Evolutionary conservation across 345 rosid species (phyloP).

Genomic region (Populus tremula): DNA sequence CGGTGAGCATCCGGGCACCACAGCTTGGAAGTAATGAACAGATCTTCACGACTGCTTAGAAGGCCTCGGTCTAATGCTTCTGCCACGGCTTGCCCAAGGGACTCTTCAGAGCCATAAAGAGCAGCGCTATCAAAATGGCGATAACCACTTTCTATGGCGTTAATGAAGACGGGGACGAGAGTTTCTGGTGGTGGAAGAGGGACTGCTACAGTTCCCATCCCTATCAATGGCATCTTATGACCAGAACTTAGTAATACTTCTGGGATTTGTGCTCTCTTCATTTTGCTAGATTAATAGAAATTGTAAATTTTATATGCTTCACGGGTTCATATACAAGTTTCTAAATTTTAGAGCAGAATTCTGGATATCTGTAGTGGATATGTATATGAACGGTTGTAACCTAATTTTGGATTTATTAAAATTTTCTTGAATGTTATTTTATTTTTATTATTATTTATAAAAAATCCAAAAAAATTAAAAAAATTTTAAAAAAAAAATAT

Average conservation of each 20-base stretch:
- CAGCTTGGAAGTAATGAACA: constrained; percentile 65
- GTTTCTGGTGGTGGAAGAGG: constrained; percentile 19
- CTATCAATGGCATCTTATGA: constrained; percentile 39
- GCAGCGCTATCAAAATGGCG: constrained; percentile 76
- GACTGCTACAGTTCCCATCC: constrained; percentile 41
- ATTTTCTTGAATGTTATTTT: no score
- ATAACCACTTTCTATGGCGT: constrained; percentile 51
- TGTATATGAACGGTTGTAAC: no score
- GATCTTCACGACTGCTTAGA: constrained; percentile 40
- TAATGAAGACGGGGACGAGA: constrained; percentile 26
- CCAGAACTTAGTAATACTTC: constrained; percentile 28
- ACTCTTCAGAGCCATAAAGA: constrained; percentile 45
- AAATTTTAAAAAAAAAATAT: no score
- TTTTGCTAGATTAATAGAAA: not conserved
- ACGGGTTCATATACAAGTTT: not conserved
- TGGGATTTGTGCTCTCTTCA: not conserved
- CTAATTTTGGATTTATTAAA: no score
- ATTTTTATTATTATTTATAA: no score
- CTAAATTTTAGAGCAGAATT: not conserved
- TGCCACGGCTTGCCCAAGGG: constrained; percentile 49
- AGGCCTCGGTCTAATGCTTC: constrained; percentile 46
- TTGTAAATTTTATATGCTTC: not conserved
- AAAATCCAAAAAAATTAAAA: no score
- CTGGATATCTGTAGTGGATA: no score
- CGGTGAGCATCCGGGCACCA: constrained; percentile 52